phyloP scores from a whole-genome alignment of 2,329 filamentous ascomycete genomes.

The Beauveria sp. region DNA sequence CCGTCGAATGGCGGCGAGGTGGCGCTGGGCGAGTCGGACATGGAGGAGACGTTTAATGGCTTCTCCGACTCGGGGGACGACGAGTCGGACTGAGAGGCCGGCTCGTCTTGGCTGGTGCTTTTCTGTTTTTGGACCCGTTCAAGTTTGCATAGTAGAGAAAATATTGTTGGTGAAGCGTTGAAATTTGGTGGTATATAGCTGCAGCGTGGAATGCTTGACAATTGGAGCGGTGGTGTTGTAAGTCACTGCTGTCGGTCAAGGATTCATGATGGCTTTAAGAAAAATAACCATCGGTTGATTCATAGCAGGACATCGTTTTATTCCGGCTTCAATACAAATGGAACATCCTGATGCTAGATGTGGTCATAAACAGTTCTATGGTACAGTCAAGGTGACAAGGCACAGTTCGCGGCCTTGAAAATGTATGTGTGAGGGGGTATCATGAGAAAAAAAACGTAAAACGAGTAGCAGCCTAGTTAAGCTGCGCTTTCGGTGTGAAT shows the following conservation, averaged over 20 bases:
- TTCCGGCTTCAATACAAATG: neutral
- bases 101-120: neutral
- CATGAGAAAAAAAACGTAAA: neutral
- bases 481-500: constrained; percentile 18
- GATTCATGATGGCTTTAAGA: neutral
- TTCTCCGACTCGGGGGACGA: constrained; percentile 40
- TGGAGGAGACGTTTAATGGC: constrained; percentile 51
- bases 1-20: constrained; percentile 23
- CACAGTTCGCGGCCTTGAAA: neutral
- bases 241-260: neutral
- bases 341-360: neutral
- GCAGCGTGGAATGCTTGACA: neutral
- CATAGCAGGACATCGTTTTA: neutral
- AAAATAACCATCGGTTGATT: neutral
- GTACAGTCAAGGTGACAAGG: neutral
- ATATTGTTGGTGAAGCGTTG: neutral
- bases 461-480: neutral
- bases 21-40: constrained; percentile 31
- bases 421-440: neutral
- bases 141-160: neutral
- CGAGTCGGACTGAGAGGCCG: constrained; percentile 26
- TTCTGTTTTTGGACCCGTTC: neutral
- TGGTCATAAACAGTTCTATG: constrained; percentile 1
- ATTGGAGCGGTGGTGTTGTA: neutral
- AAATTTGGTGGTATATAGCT: neutral